These are phyloP conservation scores for Yamadazyma songkhlaensis DNA, from an alignment of 1,139 yeast species.

Conservation along the genomic window DNA sequence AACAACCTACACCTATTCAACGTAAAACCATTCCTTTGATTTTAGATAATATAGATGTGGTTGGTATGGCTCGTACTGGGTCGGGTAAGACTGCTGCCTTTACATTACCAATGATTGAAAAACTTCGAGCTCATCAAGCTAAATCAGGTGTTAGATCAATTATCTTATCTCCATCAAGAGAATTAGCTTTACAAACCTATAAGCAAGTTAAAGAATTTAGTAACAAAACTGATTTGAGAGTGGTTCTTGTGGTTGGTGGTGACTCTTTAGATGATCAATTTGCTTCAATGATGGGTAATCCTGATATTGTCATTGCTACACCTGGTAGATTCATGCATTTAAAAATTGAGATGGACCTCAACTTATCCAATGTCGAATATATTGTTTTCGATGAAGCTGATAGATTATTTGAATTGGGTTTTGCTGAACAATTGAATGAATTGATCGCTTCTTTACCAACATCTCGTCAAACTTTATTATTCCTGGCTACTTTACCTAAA, in stretches of 20 bases:
- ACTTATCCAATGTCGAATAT: slow-evolving; percentile 77
- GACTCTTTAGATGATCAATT: slow-evolving; percentile 96
- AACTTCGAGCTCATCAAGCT: slow-evolving; percentile 74
- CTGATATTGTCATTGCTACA: slow-evolving; percentile 93
- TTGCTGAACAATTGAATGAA: slow-evolving; percentile 91
- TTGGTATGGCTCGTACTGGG: slow-evolving; percentile 98
- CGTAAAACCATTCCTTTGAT: slow-evolving; percentile 91
- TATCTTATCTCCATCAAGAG: slow-evolving; percentile 88
- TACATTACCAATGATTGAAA: slow-evolving; percentile 88
- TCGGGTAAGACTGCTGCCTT: slow-evolving; percentile 97
- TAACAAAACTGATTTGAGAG: slow-evolving; percentile 77
- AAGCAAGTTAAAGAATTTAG: slow-evolving; percentile 88
- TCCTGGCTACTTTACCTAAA: slow-evolving; percentile 93
- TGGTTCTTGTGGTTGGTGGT: slow-evolving; percentile 89
- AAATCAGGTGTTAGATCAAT: slow-evolving; percentile 84
- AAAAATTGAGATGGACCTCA: slow-evolving; percentile 91
- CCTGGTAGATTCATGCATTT: slow-evolving; percentile 97
- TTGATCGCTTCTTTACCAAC: slow-evolving; percentile 80
- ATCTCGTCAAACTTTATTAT: slow-evolving; percentile 80
- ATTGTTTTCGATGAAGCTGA: slow-evolving; percentile 98
- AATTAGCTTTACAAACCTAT: slow-evolving; percentile 87
- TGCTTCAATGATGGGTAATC: slow-evolving; percentile 86
- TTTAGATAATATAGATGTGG: slow-evolving; percentile 86
- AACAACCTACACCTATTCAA: slow-evolving; percentile 97
- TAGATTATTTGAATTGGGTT: slow-evolving; percentile 95